Base-by-base conservation (phyloP, 768 basidiomycete species). In the Flagelloscypha sp. region DNA sequence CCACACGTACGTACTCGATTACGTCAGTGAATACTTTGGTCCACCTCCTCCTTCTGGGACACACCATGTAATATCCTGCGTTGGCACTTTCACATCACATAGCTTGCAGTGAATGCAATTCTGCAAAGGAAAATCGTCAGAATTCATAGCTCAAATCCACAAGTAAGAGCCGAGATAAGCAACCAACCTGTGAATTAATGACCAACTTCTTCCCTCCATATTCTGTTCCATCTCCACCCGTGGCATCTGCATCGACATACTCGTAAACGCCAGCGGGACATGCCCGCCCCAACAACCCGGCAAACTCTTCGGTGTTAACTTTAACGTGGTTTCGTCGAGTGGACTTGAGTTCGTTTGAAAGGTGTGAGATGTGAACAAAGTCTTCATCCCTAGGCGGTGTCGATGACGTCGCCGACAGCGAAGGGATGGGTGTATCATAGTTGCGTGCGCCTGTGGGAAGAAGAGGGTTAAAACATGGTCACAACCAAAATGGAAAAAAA, bases 201-300 rank as follows among this genome's bases (percentile, higher is more conserved):
- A 97, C 84, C 35, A 99, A 65, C 61, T 84, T 86, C 57, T 84
- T 87, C 6, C 90, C 88, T 17, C 68, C 68, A 69, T 81, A 88
- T 0, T 76, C 78, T 30, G 73, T 75, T 16, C 57, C 54, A 23
- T 58, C 54, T 15, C 29, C 39, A 8, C 44, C 39, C 7, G 46
- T 48, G 10, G 52, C 65, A 43, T 82, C 79, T 12, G 71, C 80
- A 20, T 85, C 75, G 3, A 93, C 81, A 51, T 99, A 99, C 61
- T 99, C 94, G 55, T 99, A 99, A 25, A 98, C 94, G 4, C 79
- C 87, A 0, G 95, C 94, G 1, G 94, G 94, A 57, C 94, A 99
- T 4, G 83, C 93, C 4, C 77, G 69, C 1, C 82, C 83, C n/a
- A 99, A 66, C 17, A 98, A 55, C 6, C 90, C 89, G 1, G 85